A percentile compares a stretch with the other conserved stretches of the same genome.
These are phyloP conservation scores for Podospora conica DNA, from an alignment of 495 filamentous ascomycete genomes.

Conservation along the genomic window DNA sequence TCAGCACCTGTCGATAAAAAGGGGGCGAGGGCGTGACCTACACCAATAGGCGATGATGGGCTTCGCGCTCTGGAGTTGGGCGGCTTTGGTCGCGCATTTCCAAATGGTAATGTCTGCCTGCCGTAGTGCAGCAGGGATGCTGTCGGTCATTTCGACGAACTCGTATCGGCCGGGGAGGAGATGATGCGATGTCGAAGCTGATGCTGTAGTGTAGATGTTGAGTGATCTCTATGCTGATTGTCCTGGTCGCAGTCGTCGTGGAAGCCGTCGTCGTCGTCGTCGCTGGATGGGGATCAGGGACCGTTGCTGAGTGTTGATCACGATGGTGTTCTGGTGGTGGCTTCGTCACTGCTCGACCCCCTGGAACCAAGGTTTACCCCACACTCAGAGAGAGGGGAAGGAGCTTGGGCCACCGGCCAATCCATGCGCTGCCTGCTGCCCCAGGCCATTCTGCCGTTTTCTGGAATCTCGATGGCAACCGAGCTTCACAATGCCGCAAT, in stretches of 20 bases:
- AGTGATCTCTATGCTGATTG: not conserved
- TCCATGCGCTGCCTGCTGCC: slow-evolving; percentile 4
- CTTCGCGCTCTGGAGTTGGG: slow-evolving; percentile 76
- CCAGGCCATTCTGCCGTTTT: slow-evolving; percentile 21
- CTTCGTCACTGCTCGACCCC: slow-evolving; percentile 4
- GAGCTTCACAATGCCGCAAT: slow-evolving; percentile 20
- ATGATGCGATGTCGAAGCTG: not conserved
- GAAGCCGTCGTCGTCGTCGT: not conserved
- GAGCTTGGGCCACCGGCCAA: slow-evolving; percentile 23
- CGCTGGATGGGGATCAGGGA: not conserved
- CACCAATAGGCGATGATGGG: slow-evolving; percentile 93
- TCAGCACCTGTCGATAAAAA: slow-evolving; percentile 5
- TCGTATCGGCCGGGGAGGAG: not conserved
- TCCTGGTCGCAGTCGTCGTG: not conserved
- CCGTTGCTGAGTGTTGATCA: not conserved
- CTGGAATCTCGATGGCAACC: slow-evolving; percentile 18
- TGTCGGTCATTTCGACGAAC: slow-evolving; percentile 54
- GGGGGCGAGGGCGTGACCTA: slow-evolving; percentile 39
- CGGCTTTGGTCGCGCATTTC: slow-evolving; percentile 69
- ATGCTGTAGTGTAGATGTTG: not conserved
- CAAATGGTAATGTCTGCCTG: slow-evolving; percentile 64
- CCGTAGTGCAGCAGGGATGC: slow-evolving; percentile 63
- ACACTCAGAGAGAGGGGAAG: slow-evolving; percentile 5
- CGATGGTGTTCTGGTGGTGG: not conserved
- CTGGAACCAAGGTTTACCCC: slow-evolving; percentile 6